Evolutionary conservation across 768 basidiomycete species (phyloP), one percentile per base, ranked within the genome.

Genomic region (Lentinula lateritia): DNA sequence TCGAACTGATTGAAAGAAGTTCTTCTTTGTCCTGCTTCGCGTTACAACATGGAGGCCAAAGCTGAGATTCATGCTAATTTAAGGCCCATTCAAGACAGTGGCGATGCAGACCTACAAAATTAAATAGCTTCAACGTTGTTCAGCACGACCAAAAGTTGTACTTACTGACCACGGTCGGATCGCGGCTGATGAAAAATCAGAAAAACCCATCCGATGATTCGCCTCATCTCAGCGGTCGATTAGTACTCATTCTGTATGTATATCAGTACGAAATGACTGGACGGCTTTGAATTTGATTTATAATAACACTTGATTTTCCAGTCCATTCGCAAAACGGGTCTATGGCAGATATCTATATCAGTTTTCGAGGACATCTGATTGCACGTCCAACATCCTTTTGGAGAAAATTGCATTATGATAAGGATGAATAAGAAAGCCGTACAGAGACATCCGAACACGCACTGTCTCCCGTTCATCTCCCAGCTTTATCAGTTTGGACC

Each of bases 11-110:
- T 36, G 16, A 52, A 52, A 32, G 50, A 48, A 34, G 50, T 35
- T 34, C 50, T 32, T 52, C 50, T 52, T 23, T 32, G 50, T 34
- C 16, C 20, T 52, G 15, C 34, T 52, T 34, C 50, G 50, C 50
- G 50, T 52, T 52, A 36, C 15, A 52, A 16, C 50, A 52, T 52
- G 35, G 2, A 32, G 50, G 32, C 35, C 32, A 15, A 36, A 23
- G 50, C 28, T 52, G 28, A 36, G 9, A 15, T 18, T 45, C 43
- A n/a, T 23, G 36, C 34, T 12, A 54, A 56, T 56, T 41, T 42
- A 41, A 43, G 28, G 41, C 55, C 55, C 38, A 41, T 56, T 56
- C 55, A 41, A 23, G 55, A 56, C 23, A 32, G 55, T 56, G 55
- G 55, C 55, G 55, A 56, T 56, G 55, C 41, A 43, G 23, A 28